phyloP scores from a whole-genome alignment of 495 filamentous ascomycete species.

The Annulohypoxylon nitens region DNA sequence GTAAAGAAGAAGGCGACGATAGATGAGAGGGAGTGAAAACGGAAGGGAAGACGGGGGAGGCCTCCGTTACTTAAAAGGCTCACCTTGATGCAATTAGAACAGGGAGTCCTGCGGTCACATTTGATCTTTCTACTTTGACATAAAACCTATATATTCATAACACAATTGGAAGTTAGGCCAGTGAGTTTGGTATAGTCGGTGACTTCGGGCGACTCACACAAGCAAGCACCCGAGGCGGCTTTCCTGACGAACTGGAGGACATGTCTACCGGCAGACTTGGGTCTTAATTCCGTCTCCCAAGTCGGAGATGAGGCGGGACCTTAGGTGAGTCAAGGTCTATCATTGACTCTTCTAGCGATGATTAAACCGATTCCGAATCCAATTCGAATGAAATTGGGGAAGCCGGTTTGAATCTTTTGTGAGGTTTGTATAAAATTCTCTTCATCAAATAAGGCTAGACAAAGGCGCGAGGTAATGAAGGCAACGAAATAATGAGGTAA shows the following conservation, averaged over 20 bases:
- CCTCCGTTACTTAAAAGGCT: slow-evolving; percentile 15
- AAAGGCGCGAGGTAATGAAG: background rate
- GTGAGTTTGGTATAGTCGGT: slow-evolving; percentile 9
- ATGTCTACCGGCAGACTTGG: slow-evolving; percentile 26
- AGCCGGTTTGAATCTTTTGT: background rate
- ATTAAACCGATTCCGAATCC: background rate
- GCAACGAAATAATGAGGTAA: background rate
- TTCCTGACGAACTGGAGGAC: slow-evolving; percentile 46
- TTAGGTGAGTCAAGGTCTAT: slow-evolving; percentile 11
- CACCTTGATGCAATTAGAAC: slow-evolving; percentile 68
- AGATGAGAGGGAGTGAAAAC: background rate
- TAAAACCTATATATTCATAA: slow-evolving; percentile 54
- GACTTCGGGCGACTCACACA: slow-evolving; percentile 37
- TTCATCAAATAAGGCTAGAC: background rate
- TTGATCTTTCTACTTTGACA: slow-evolving; percentile 78
- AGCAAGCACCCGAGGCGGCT: slow-evolving; percentile 44
- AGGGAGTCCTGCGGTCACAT: slow-evolving; percentile 77
- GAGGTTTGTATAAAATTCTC: slow-evolving; percentile 2
- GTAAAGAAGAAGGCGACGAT: background rate
- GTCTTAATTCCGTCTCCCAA: slow-evolving; percentile 18
- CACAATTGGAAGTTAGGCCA: slow-evolving; percentile 36
- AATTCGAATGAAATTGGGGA: background rate
- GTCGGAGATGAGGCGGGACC: slow-evolving; percentile 20
- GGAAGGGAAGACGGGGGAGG: background rate
- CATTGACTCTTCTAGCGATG: slow-evolving; percentile 27